Percentiles rank a stretch among this genome's conserved stretches.
phyloP scores from a whole-genome alignment of 345 rosid species.

The Rhodamnia argentea region DNA sequence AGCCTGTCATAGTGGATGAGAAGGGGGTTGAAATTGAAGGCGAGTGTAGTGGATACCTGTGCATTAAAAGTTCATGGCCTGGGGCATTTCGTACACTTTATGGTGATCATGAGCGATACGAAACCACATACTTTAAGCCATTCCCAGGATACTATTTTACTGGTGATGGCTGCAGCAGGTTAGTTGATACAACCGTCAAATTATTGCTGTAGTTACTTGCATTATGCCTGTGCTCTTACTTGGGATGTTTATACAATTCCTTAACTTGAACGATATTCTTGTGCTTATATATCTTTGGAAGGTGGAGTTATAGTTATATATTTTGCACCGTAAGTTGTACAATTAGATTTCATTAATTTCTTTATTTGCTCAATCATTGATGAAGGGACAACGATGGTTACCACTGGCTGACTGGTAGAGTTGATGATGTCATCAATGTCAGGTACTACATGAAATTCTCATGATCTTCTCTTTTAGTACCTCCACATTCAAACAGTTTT shows the following conservation, averaged over 20 bases:
- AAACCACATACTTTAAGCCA: conserved; percentile 93
- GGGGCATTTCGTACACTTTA: conserved; percentile 94
- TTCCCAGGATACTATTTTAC: conserved; percentile 88
- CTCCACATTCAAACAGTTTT: background rate
- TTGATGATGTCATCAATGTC: conserved; percentile 97
- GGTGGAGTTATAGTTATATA: background rate
- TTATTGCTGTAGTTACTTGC: background rate
- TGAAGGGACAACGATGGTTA: conserved; percentile 95
- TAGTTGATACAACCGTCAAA: background rate
- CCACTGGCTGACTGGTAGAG: conserved; percentile 96
- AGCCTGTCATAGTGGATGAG: conserved; percentile 96
- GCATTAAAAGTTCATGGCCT: conserved; percentile 91
- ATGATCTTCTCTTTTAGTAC: background rate
- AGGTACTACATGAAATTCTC: conserved; percentile 36
- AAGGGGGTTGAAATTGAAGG: conserved; percentile 95
- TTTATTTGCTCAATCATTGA: background rate
- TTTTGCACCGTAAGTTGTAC: background rate
- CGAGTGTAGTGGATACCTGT: conserved; percentile 88
- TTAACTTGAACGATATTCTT: background rate
- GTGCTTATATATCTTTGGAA: background rate
- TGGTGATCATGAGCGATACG: conserved; percentile 98
- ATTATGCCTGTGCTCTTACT: background rate
- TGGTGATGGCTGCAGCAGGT: conserved; percentile 98
- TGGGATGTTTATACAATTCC: background rate
- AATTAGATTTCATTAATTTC: background rate